A percentile compares a stretch with the other conserved stretches of the same genome.
phyloP scores from a whole-genome alignment of 768 basidiomycete genomes.

The Clavaria fumosa region DNA sequence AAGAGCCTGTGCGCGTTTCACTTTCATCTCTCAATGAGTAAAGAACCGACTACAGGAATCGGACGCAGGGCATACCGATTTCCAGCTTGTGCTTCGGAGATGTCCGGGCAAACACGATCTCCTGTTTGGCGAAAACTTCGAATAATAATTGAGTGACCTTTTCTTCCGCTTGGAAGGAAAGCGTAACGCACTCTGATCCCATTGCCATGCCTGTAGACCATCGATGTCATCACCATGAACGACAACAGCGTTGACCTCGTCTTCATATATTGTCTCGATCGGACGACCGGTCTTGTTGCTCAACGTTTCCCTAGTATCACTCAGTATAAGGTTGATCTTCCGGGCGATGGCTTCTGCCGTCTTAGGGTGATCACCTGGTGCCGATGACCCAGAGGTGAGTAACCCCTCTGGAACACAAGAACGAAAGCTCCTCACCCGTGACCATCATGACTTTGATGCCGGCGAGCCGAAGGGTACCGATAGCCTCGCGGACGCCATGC shows the following conservation, averaged over 20 bases:
- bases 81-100: slow-evolving; percentile 62
- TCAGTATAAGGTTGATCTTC: slow-evolving; percentile 55
- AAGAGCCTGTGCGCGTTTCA: slow-evolving; percentile 54
- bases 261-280: slow-evolving; percentile 47
- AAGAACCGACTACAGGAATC: slow-evolving; percentile 2
- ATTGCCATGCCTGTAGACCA: slow-evolving; percentile 51
- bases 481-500: slow-evolving; percentile 56
- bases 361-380: slow-evolving; percentile 49
- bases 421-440: slow-evolving; percentile 30
- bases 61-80: slow-evolving; percentile 32
- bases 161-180: background rate
- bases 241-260: slow-evolving; percentile 50
- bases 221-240: slow-evolving; percentile 60
- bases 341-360: slow-evolving; percentile 61
- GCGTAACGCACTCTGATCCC: slow-evolving; percentile 45
- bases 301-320: slow-evolving; percentile 49
- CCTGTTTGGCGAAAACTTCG: slow-evolving; percentile 47
- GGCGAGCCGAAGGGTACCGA: slow-evolving; percentile 52
- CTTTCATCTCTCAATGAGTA: slow-evolving; percentile 18
- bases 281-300: slow-evolving; percentile 38
- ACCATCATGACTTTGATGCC: slow-evolving; percentile 73
- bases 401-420: background rate
- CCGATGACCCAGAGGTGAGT: background rate
- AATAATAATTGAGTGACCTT: background rate
- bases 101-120: slow-evolving; percentile 59